These are phyloP conservation scores for Gigaspora rosea DNA, from an alignment of 192 early-diverging fungal genomes.

Conservation along the genomic window DNA sequence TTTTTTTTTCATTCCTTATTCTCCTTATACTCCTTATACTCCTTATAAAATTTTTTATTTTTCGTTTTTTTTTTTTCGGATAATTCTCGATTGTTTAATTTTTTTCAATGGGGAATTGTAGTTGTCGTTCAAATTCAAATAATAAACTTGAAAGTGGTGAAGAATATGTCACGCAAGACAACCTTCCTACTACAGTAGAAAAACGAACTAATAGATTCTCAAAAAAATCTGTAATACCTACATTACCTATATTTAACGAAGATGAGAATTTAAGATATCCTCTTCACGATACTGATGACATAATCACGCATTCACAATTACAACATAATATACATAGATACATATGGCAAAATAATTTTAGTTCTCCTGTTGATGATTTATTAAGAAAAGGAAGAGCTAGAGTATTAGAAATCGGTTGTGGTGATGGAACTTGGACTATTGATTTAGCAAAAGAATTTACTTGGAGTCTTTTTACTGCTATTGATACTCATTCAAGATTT, in stretches of 20 bases:
- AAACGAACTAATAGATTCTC: background rate
- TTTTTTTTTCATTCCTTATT: too few species aligned
- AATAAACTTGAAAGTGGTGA: background rate
- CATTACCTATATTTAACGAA: background rate
- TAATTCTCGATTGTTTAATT: too few species aligned
- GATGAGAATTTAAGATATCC: background rate
- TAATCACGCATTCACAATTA: background rate
- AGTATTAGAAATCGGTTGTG: conserved; percentile 21
- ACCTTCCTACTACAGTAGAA: background rate
- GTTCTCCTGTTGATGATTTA: background rate
- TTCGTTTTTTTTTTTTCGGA: too few species aligned
- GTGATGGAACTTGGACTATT: conserved; percentile 40
- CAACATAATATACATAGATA: background rate
- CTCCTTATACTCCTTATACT: too few species aligned
- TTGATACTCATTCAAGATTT: background rate
- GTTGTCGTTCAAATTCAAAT: too few species aligned
- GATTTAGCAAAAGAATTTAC: conserved; percentile 36
- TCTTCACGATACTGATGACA: too few species aligned
- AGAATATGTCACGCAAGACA: background rate
- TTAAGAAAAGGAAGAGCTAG: background rate
- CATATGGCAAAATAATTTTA: conserved; percentile 14
- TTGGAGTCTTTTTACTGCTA: conserved; percentile 36
- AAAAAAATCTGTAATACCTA: background rate
- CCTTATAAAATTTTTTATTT: too few species aligned
- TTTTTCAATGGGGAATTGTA: too few species aligned